Percentiles rank a stretch among this genome's conserved stretches.
phyloP scores from a whole-genome alignment of 371 early-diverging fungal genomes.

The Rhizopus delemar region DNA sequence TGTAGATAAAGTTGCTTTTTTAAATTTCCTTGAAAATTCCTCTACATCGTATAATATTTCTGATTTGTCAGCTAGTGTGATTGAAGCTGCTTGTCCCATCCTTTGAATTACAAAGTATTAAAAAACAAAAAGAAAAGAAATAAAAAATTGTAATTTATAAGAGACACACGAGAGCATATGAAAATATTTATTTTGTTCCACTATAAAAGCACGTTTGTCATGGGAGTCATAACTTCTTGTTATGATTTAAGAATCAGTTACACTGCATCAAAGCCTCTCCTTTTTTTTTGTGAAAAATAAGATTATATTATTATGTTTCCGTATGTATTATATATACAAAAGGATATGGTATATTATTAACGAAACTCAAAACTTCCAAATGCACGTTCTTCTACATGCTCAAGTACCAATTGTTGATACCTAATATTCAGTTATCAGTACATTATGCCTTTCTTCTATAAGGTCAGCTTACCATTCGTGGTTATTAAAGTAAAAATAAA shows the following conservation, averaged over 20 bases:
- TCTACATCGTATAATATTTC: constrained; percentile 21
- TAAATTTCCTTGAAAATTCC: constrained; percentile 38
- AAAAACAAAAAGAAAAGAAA: constrained; percentile 4
- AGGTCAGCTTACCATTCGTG: constrained; percentile 65
- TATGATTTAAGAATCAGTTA: no score
- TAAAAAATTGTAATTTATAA: not conserved
- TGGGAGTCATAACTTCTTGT: no score
- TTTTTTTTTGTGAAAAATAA: no score
- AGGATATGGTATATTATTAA: constrained; percentile 29
- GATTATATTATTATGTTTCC: not conserved
- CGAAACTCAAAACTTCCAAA: constrained; percentile 70
- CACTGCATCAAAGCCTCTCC: not conserved
- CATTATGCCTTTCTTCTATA: not conserved
- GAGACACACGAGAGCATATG: not conserved
- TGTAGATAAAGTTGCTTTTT: constrained; percentile 42
- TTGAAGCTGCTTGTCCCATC: constrained; percentile 38
- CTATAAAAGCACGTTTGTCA: no score
- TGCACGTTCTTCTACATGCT: constrained; percentile 59
- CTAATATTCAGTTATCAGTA: constrained; percentile 20
- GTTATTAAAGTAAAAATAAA: constrained; percentile 80
- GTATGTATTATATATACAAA: not conserved
- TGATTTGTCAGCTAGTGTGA: constrained; percentile 26
- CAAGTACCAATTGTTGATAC: constrained; percentile 79
- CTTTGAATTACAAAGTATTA: not conserved
- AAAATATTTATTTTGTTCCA: no score